Conservation (phyloP, 2,329 filamentous ascomycete genomes). For the Neurospora sp. region DNA sequence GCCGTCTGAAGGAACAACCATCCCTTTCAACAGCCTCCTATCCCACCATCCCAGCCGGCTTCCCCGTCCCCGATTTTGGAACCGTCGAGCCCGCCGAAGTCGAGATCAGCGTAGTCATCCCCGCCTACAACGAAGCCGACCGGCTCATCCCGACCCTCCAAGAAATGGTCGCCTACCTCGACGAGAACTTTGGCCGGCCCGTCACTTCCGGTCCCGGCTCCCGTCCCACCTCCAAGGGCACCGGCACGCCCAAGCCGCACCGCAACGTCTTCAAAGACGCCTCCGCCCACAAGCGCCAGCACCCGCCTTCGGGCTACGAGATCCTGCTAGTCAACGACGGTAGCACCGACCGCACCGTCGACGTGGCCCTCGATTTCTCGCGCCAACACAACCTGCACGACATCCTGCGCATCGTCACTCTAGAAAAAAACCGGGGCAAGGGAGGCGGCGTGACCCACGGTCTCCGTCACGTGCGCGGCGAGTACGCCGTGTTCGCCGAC, state of each 20-base stretch:
- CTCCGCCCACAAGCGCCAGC: conserved; percentile 18
- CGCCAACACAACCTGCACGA: conserved; percentile 64
- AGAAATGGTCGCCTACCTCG: conserved; percentile 81
- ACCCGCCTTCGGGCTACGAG: conserved; percentile 60
- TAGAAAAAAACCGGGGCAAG: conserved; percentile 83
- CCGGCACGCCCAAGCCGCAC: conserved; percentile 23
- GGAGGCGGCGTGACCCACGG: conserved; percentile 93
- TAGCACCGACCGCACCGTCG: conserved; percentile 70
- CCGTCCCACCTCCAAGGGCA: conserved; percentile 12
- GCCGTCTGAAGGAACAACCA: conserved; percentile 37
- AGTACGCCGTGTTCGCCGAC: conserved; percentile 88
- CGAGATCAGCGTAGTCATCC: conserved; percentile 86
- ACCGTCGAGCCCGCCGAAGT: conserved; percentile 66
- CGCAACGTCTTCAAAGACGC: conserved; percentile 28
- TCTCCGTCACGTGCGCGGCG: conserved; percentile 80
- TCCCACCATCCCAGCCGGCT: conserved; percentile 27
- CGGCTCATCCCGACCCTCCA: conserved; percentile 77
- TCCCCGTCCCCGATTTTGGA: conserved; percentile 37
- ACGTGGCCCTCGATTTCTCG: conserved; percentile 74
- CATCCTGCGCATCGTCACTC: conserved; percentile 66
- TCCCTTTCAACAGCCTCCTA: conserved; percentile 6
- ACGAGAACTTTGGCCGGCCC: conserved; percentile 59
- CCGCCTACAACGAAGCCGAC: conserved; percentile 89
- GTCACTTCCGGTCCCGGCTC: conserved; percentile 16
- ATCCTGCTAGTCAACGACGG: conserved; percentile 89